Base-by-base conservation (phyloP, 495 filamentous ascomycete species). In the Xylaria curta region DNA sequence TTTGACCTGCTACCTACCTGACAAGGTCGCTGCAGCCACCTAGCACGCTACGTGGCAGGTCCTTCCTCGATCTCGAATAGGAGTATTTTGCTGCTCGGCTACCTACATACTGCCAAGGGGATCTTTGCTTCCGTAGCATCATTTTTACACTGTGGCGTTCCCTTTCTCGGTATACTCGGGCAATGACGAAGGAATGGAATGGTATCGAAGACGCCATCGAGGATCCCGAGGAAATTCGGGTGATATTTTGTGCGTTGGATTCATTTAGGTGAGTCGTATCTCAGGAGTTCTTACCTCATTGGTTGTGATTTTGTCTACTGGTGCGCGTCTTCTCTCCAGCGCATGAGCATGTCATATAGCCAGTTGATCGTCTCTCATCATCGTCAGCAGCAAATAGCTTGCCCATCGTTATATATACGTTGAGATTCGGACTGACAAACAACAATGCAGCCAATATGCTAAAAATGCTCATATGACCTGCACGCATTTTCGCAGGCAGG, bases 401-500 rank as follows among this genome's bases (percentile, higher is more conserved):
- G 36, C 9, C 33, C 12, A 8, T 59, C 66, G 17, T 40, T 12
- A 63, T 47, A 44, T 13, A n/a, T 44, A 21, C 13, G 10, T 36
- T 21, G 31, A 19, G 36, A 9, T 6, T 6, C 26, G 21, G 60
- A 56, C 60, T 70, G 13, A 47, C 62, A 2, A 69, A 36, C 13
- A 42, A 42, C 12, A 28, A 56, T 61, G 58, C 78, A 96, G 93
- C 66, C 92, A 94, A 83, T 99, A 97, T 81, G 91, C 93, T 63
- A 90, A 89, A 70, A 85, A 86, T 5, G 92, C 95, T 2, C 96
- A 98, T 75, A 88, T 89, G 79, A 95, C 96, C 80, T 89, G 90
- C 51, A 98, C 97, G 24, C 95, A 98, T 79, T 87, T 92, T 15
- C 89, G 97, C 10, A 90, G 96, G 13, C 94, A 94, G 80, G 87